phyloP scores from a whole-genome alignment of 352 stramenopile species.

The Pythium oligandrum region DNA sequence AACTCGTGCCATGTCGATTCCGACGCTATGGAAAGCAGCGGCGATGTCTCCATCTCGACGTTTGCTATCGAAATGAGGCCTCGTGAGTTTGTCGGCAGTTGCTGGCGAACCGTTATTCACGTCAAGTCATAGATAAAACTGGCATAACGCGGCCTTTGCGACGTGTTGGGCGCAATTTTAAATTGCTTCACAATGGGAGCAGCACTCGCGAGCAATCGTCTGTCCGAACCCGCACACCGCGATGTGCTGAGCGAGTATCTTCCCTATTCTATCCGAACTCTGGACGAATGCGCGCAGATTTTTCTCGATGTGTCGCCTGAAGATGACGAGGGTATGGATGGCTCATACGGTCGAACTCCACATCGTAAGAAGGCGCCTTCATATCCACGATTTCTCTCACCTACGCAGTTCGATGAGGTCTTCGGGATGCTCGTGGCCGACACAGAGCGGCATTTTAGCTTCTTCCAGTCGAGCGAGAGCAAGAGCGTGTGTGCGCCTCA shows the following conservation, averaged over 20 bases:
- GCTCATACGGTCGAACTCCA: neutral
- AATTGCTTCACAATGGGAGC: neutral
- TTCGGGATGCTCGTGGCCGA: slow-evolving; percentile 72
- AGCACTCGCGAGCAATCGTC: neutral
- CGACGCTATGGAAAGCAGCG: slow-evolving; percentile 27
- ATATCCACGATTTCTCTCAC: slow-evolving; percentile 46
- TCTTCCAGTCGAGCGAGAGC: slow-evolving; percentile 34
- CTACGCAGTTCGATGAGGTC: slow-evolving; percentile 62
- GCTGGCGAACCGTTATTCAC: no score
- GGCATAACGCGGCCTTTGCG: no score
- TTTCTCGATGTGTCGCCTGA: slow-evolving; percentile 25
- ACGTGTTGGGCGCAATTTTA: no score
- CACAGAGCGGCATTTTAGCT: slow-evolving; percentile 56
- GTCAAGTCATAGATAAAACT: no score
- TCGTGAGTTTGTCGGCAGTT: no score
- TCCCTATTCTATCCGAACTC: slow-evolving; percentile 31
- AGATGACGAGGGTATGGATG: slow-evolving; percentile 25
- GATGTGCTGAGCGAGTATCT: slow-evolving; percentile 55
- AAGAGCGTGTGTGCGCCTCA: slow-evolving; percentile 44
- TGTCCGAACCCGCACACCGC: slow-evolving; percentile 12
- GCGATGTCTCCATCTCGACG: slow-evolving; percentile 32
- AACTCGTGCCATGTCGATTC: slow-evolving; percentile 47
- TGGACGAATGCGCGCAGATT: slow-evolving; percentile 57
- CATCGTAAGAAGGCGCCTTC: neutral
- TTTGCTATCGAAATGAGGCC: neutral